phyloP scores from a whole-genome alignment of 2,329 filamentous ascomycete genomes.

The Lachnellula suecica region DNA sequence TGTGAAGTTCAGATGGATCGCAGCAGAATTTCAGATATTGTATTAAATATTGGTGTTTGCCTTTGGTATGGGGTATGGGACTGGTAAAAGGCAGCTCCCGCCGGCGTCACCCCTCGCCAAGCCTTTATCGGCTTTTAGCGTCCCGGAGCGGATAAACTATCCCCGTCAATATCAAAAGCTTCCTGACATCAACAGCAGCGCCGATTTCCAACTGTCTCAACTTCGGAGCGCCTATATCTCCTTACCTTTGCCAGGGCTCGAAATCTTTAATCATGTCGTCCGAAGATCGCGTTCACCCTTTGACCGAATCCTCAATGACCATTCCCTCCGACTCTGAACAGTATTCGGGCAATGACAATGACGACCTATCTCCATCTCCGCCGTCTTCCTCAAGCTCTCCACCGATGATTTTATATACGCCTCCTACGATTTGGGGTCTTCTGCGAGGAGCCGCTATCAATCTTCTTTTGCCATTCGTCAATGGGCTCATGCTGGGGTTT shows the following conservation, averaged over 20 bases:
- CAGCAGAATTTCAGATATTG: not conserved
- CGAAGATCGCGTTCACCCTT: slow-evolving; percentile 49
- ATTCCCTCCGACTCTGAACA: slow-evolving; percentile 82
- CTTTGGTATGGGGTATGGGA: no score
- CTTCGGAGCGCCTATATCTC: not conserved
- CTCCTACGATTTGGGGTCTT: slow-evolving; percentile 83
- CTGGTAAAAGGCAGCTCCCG: slow-evolving; percentile 23
- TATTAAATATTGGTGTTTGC: no score
- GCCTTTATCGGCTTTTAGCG: no score
- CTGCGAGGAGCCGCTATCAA: slow-evolving; percentile 92
- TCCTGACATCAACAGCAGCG: not conserved
- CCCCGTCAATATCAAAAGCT: slow-evolving; percentile 13
- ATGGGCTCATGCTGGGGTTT: slow-evolving; percentile 97
- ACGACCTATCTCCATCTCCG: slow-evolving; percentile 60
- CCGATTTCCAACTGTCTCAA: not conserved
- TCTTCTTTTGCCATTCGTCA: slow-evolving; percentile 90
- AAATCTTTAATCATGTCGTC: slow-evolving; percentile 47
- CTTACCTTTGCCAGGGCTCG: not conserved
- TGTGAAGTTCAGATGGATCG: slow-evolving; percentile 1
- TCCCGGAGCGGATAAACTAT: no score
- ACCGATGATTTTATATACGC: slow-evolving; percentile 81
- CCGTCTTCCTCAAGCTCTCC: slow-evolving; percentile 60
- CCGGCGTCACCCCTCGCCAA: slow-evolving; percentile 11
- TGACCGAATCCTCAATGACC: slow-evolving; percentile 73
- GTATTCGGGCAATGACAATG: slow-evolving; percentile 67